phyloP scores from a whole-genome alignment of 2,329 filamentous ascomycete genomes.

The Aspergillus bombycis region DNA sequence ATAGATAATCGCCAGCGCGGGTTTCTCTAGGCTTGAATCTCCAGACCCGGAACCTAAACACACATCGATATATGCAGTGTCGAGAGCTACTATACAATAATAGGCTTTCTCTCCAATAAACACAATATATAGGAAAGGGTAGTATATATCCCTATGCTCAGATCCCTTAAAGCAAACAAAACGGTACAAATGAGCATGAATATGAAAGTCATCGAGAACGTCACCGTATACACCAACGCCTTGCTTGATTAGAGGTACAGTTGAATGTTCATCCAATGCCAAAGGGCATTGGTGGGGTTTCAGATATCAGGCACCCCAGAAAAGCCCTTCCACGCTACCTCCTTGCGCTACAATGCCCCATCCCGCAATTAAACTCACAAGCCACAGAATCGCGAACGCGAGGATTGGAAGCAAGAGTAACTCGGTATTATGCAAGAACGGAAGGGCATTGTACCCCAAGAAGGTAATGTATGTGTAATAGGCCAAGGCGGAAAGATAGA shows the following conservation, averaged over 20 bases:
- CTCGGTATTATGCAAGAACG: conserved; percentile 69
- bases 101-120: neutral
- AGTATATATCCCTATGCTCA: neutral
- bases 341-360: conserved; percentile 51
- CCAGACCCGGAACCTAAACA: neutral
- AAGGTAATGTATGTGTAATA: conserved; percentile 73
- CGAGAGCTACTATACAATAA: neutral
- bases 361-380: conserved; percentile 52
- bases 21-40: neutral
- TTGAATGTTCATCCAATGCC: neutral
- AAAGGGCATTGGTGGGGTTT: neutral
- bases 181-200: neutral
- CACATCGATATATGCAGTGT: neutral
- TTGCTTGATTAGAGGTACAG: conserved; percentile 11
- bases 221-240: conserved; percentile 33
- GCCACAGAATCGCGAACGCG: conserved; percentile 63
- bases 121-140: neutral
- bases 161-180: neutral
- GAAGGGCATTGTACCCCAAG: conserved; percentile 69
- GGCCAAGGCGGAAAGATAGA: conserved; percentile 66
- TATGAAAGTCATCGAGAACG: conserved; percentile 7
- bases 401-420: conserved; percentile 65
- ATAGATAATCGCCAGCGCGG: neutral
- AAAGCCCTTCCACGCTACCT: conserved; percentile 45
- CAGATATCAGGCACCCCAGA: conserved; percentile 44